phyloP scores from a whole-genome alignment of 805 yeast species.

The Ogataea siamensis region DNA sequence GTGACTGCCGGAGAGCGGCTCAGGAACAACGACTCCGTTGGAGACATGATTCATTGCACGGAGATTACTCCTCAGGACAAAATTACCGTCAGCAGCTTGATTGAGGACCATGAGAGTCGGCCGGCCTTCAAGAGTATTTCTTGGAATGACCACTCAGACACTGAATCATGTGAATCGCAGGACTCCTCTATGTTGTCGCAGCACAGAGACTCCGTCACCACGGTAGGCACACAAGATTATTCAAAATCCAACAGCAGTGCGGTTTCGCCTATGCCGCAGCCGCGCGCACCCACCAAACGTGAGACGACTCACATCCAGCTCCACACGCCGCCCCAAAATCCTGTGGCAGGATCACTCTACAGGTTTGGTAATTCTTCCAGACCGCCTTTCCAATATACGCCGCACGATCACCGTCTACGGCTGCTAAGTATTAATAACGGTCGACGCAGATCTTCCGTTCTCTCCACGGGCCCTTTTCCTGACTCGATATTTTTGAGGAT shows the following conservation, averaged over 20 bases:
- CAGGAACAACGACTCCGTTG: conserved; percentile 30
- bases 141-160: no score
- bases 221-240: background rate
- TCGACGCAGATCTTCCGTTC: conserved; percentile 53
- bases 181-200: conserved; percentile 11
- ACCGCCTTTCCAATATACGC: conserved; percentile 48
- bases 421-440: conserved; percentile 43
- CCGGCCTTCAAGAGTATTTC: conserved; percentile 21
- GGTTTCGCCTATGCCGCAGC: background rate
- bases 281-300: background rate
- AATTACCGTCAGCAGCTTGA: conserved; percentile 20
- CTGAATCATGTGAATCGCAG: background rate
- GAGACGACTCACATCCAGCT: conserved; percentile 14
- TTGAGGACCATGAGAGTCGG: conserved; percentile 15
- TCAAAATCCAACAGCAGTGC: background rate
- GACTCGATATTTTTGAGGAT: conserved; percentile 55
- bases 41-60: conserved; percentile 23
- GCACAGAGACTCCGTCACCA: conserved; percentile 4
- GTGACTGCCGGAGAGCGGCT: conserved; percentile 56
- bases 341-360: conserved; percentile 28
- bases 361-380: conserved; percentile 22
- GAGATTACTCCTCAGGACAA: conserved; percentile 23
- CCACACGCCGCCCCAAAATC: conserved; percentile 28
- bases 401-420: conserved; percentile 53
- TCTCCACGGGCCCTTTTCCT: conserved; percentile 58